Evolutionary conservation across 805 yeast species (phyloP).

Genomic region (Kockiozyma suomiensis): DNA sequence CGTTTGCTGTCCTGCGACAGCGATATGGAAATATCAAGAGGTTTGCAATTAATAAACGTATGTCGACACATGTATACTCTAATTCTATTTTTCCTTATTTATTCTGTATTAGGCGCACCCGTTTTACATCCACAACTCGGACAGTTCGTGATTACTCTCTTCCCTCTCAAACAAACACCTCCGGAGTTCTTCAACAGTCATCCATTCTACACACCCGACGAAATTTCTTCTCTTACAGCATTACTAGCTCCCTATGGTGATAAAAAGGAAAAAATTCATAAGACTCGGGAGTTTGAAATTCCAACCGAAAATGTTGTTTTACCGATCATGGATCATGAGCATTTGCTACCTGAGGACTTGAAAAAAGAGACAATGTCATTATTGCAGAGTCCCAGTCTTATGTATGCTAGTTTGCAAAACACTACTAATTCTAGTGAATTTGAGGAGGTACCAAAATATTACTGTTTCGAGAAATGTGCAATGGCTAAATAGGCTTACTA

Average conservation of each 20-base stretch:
- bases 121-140: background rate
- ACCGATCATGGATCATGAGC: background rate
- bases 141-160: background rate
- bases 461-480: no score
- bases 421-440: background rate
- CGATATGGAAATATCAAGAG: background rate
- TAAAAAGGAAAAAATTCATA: background rate
- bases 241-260: constrained; percentile 11
- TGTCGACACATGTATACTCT: background rate
- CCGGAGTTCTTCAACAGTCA: background rate
- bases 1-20: background rate
- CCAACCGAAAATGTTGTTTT: constrained; percentile 5
- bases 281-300: background rate
- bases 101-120: background rate
- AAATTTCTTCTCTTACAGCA: constrained; percentile 3
- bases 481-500: background rate
- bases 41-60: background rate
- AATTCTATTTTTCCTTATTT: background rate
- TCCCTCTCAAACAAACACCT: background rate
- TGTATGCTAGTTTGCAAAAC: background rate
- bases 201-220: constrained; percentile 22
- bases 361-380: constrained; percentile 3
- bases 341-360: background rate
- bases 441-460: background rate
- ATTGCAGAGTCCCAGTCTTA: background rate